phyloP scores from a whole-genome alignment of 2,329 filamentous ascomycete genomes.

The Fusarium acutatum region DNA sequence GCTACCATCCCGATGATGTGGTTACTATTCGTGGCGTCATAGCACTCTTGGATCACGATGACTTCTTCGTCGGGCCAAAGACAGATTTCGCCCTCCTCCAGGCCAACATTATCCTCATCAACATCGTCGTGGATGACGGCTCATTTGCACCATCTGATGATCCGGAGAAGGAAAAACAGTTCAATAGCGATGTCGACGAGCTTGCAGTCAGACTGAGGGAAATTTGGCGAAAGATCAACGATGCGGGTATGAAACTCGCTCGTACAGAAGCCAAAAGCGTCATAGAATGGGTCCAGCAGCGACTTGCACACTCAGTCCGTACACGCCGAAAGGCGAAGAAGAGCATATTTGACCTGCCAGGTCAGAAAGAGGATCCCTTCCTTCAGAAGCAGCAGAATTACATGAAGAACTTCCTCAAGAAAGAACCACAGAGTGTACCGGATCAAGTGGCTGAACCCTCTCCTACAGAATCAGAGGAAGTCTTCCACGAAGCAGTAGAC shows the following conservation, averaged over 20 bases:
- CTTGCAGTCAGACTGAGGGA: constrained; percentile 68
- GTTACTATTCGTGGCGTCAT: constrained; percentile 56
- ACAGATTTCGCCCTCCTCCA: constrained; percentile 76
- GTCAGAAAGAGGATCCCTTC: constrained; percentile 49
- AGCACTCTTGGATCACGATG: constrained; percentile 54
- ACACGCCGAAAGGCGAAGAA: constrained; percentile 66
- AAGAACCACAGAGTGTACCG: constrained; percentile 25
- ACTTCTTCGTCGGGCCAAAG: constrained; percentile 61
- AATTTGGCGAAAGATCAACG: constrained; percentile 71
- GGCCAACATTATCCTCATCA: constrained; percentile 73
- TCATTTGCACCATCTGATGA: constrained; percentile 41
- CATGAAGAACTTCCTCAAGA: constrained; percentile 58
- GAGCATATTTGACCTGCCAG: constrained; percentile 57
- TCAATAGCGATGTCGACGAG: constrained; percentile 76
- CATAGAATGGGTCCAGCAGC: constrained; percentile 77
- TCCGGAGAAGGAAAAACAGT: constrained; percentile 53
- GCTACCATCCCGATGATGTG: constrained; percentile 51
- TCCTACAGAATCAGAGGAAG: not conserved
- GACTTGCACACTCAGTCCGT: constrained; percentile 75
- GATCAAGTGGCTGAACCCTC: not conserved
- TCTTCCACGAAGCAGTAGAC: not conserved
- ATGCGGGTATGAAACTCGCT: constrained; percentile 75
- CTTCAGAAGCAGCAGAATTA: constrained; percentile 57
- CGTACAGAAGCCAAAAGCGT: constrained; percentile 80
- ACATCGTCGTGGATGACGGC: constrained; percentile 77